Percentiles rank a stretch among this genome's conserved stretches.
Conservation (phyloP, 495 filamentous ascomycete species). For the Penicillium nucicola region DNA sequence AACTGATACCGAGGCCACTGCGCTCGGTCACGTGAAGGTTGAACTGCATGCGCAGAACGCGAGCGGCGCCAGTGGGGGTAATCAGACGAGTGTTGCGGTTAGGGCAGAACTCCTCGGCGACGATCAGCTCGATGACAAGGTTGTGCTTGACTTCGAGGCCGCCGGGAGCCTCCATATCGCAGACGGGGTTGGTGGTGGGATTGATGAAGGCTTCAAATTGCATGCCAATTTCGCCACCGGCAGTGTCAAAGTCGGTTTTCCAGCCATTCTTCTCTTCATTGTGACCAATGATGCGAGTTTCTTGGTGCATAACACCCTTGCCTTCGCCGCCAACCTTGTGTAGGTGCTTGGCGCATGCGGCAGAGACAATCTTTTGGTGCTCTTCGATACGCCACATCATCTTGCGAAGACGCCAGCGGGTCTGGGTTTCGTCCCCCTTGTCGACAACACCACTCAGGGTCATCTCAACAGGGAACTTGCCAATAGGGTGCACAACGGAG, state of each 20-base stretch:
- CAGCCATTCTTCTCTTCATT: constrained; percentile 82
- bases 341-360: constrained; percentile 75
- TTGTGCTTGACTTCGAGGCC: constrained; percentile 78
- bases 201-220: constrained; percentile 74
- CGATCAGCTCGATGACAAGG: constrained; percentile 89
- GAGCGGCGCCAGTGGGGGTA: constrained; percentile 84
- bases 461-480: constrained; percentile 74
- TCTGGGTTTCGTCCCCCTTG: constrained; percentile 58
- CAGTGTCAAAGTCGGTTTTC: constrained; percentile 84
- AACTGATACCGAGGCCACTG: constrained; percentile 84
- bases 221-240: constrained; percentile 72
- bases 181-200: constrained; percentile 60
- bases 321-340: constrained; percentile 65
- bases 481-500: constrained; percentile 81
- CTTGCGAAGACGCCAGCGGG: constrained; percentile 83
- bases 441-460: constrained; percentile 75
- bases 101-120: constrained; percentile 84
- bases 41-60: constrained; percentile 94
- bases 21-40: constrained; percentile 75
- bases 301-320: constrained; percentile 77
- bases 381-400: constrained; percentile 94
- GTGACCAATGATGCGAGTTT: constrained; percentile 69
- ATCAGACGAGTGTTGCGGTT: constrained; percentile 65
- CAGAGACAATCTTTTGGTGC: constrained; percentile 70
- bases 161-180: constrained; percentile 75